Conservation (phyloP, 164 flowering plant genomes). For the Liquidambar formosana region DNA sequence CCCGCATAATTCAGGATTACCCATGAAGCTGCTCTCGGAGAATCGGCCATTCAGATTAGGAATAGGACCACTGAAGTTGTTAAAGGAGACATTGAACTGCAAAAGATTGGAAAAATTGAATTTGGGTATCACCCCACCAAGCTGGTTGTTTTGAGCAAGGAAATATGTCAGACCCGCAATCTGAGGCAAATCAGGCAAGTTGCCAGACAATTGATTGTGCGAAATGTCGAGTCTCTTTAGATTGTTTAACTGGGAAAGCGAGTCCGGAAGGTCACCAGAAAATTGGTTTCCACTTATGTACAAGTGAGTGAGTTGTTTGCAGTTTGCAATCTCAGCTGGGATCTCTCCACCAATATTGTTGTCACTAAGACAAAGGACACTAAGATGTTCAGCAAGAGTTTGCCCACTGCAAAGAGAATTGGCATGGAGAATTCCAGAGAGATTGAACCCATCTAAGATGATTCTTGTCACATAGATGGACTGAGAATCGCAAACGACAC, state of each 20-base stretch:
- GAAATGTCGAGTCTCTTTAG: too few relatives aligned
- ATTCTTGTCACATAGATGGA: too few relatives aligned
- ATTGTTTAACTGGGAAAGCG: too few relatives aligned
- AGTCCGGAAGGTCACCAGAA: too few relatives aligned
- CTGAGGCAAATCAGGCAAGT: constrained; percentile 41
- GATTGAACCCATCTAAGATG: too few relatives aligned
- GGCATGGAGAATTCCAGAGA: too few relatives aligned
- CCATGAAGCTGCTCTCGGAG: constrained; percentile 19
- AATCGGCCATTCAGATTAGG: constrained; percentile 35
- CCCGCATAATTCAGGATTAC: constrained; percentile 58
- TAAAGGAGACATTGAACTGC: constrained; percentile 48
- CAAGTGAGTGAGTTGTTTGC: constrained; percentile 46
- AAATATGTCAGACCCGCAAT: constrained; percentile 44
- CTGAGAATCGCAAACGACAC: too few relatives aligned
- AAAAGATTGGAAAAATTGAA: constrained; percentile 43
- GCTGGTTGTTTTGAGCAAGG: constrained; percentile 44
- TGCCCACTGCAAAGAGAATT: too few relatives aligned
- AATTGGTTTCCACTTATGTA: too few relatives aligned
- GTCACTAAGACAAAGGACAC: constrained; percentile 31
- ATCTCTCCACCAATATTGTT: constrained; percentile 39
- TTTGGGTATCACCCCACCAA: constrained; percentile 44
- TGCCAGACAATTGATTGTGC: too few relatives aligned
- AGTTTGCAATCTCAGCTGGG: constrained; percentile 35
- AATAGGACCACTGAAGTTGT: constrained; percentile 47
- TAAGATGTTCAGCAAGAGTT: constrained; percentile 33